Base-by-base conservation (phyloP, 2,329 filamentous ascomycete genomes). In the Ophiostoma sp. region DNA sequence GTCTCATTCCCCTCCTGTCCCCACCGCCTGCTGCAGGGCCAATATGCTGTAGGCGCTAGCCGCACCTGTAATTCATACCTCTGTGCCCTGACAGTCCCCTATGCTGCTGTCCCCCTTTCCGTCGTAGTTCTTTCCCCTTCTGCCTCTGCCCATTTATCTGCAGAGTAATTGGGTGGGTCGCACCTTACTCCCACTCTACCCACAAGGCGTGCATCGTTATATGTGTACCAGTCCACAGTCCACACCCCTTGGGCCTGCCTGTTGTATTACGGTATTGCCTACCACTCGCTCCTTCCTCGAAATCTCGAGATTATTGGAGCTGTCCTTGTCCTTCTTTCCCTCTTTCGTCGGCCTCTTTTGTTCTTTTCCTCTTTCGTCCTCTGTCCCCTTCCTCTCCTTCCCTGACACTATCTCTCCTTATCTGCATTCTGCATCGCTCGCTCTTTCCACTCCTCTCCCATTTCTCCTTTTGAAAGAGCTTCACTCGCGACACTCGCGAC, bases 271-370 rank as follows among this genome's bases (percentile, higher is more conserved):
- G 35, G 64, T 48, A 54, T 54, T 41, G n/a, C 48, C 60, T 52
- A 71, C 67, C 70, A 65, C 68, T 71, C 70, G 48, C 68, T 54
- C 70, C 62, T 71, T 69, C 70, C 62, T 57, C 57, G 60, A 39
- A 60, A 66, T 68, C 48, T 48, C 36, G 31, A 41, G 36, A 31
- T 35, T 54, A 33, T 54, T 68, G 33, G 54, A 68, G 54, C 57
- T 60, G 52, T 33, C 67, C 39, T 48, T 60, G 52, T 23, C 69
- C 39, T 64, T 67, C 27, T 65, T 4, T 65, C 65, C 23, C 31
- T 62, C 60, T 67, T 7, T 31, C 39, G 36, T 65, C 36, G 48
- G 54, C 48, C 66, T 52, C 27, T 17, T 60, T 33, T 41, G 33
- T 36, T 65, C 35, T 39, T 39, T 39, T 39, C 35, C 3, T 39